These are phyloP conservation scores for Colletotrichum destructivum DNA, from an alignment of 2,329 filamentous ascomycete species.

Conservation along the genomic window DNA sequence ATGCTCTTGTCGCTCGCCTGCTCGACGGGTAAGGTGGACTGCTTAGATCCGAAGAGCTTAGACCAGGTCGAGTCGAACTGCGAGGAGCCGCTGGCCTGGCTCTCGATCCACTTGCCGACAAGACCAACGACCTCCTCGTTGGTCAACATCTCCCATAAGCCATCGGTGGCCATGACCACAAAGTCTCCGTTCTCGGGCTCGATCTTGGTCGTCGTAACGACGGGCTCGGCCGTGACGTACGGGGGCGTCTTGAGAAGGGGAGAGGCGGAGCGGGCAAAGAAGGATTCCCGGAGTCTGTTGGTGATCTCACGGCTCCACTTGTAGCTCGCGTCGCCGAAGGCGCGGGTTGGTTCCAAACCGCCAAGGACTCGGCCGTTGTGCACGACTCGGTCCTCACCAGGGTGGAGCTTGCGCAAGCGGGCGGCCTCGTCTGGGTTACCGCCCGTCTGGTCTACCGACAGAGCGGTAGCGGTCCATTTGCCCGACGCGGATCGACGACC, in stretches of 20 bases:
- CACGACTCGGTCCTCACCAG: constrained; percentile 89
- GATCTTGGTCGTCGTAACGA: constrained; percentile 94
- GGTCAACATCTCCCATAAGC: constrained; percentile 98
- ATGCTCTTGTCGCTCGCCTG: constrained; percentile 62
- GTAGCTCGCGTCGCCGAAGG: constrained; percentile 96
- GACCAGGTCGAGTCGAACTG: constrained; percentile 81
- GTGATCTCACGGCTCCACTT: constrained; percentile 94
- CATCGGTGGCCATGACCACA: constrained; percentile 95
- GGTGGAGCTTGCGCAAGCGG: constrained; percentile 88
- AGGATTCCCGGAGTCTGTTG: constrained; percentile 84
- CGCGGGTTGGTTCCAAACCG: constrained; percentile 90
- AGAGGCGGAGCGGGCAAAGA: constrained; percentile 87
- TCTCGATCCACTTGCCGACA: constrained; percentile 96
- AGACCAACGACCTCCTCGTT: constrained; percentile 98
- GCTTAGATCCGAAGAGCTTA: constrained; percentile 70
- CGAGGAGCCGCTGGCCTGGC: constrained; percentile 71
- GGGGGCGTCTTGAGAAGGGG: constrained; percentile 89
- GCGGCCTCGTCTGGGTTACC: constrained; percentile 87
- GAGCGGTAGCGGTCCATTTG: constrained; percentile 92
- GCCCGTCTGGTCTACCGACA: constrained; percentile 96
- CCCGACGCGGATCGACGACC: constrained; percentile 83
- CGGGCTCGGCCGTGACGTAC: constrained; percentile 96
- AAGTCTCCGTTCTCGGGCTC: constrained; percentile 93
- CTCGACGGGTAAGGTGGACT: constrained; percentile 81
- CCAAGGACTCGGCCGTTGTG: constrained; percentile 92